These are phyloP conservation scores for Verticillium klebahnii DNA, from an alignment of 2,329 filamentous ascomycete genomes.

Conservation along the genomic window DNA sequence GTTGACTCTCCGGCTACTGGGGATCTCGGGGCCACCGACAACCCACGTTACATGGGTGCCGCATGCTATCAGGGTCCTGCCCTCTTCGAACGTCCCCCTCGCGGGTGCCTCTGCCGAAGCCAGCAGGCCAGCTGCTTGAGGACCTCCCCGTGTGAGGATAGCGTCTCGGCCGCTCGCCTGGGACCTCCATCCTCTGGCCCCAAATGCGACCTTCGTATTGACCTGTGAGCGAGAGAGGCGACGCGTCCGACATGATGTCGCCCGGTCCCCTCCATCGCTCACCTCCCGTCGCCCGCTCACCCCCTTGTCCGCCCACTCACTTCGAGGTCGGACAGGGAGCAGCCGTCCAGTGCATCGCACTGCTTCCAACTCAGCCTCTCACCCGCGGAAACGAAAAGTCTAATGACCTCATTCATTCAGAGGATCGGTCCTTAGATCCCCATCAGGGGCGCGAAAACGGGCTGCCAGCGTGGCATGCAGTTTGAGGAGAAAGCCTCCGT, in stretches of 20 bases:
- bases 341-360: neutral
- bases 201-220: neutral
- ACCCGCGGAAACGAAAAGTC: neutral
- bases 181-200: neutral
- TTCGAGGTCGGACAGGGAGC: neutral
- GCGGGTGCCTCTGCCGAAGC: neutral
- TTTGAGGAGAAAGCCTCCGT: conserved; percentile 3
- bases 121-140: neutral
- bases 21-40: neutral
- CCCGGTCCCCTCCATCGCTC: neutral
- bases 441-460: neutral
- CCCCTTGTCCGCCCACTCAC: neutral
- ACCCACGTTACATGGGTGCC: neutral
- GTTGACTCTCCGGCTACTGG: neutral
- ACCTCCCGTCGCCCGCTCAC: neutral
- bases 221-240: neutral
- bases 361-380: neutral
- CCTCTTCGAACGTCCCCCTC: neutral
- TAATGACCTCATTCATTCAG: conserved; percentile 13
- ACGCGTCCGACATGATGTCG: neutral
- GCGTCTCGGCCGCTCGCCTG: neutral
- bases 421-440: conserved; percentile 6
- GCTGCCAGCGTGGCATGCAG: conserved; percentile 16
- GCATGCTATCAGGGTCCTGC: neutral
- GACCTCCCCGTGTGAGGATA: neutral